These are phyloP conservation scores for Cytospora schulzeri DNA, from an alignment of 2,329 filamentous ascomycete genomes.

Conservation along the genomic window DNA sequence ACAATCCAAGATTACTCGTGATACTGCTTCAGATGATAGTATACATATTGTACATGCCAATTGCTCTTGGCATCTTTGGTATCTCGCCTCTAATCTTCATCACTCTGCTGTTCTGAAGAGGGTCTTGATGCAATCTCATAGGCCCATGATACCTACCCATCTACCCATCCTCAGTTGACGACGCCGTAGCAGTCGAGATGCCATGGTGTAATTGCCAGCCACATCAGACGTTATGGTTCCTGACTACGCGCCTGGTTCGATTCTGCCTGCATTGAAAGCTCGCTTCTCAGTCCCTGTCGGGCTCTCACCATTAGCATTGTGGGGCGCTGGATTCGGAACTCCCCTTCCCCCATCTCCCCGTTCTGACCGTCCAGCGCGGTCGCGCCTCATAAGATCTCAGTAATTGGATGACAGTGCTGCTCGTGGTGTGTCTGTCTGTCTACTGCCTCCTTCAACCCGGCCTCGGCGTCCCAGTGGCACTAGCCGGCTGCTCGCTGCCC, in stretches of 20 bases:
- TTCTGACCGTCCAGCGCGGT: too few species aligned
- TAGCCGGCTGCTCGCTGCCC: slow-evolving; percentile 55
- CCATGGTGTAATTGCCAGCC: background rate
- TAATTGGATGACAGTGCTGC: background rate
- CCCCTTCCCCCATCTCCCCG: background rate
- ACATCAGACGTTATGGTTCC: background rate
- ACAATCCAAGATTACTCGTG: background rate
- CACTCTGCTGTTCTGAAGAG: background rate
- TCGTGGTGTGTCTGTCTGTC: background rate
- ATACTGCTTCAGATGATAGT: background rate
- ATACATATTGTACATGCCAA: background rate
- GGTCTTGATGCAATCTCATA: background rate
- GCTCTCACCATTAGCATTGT: background rate
- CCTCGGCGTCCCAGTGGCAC: slow-evolving; percentile 62
- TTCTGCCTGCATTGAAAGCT: background rate
- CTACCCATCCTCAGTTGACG: background rate
- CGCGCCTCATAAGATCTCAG: background rate
- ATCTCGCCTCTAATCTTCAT: background rate
- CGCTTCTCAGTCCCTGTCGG: background rate
- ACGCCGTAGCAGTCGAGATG: background rate
- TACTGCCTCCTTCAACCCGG: slow-evolving; percentile 33
- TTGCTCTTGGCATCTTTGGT: background rate
- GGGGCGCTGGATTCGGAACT: background rate
- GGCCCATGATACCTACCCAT: background rate
- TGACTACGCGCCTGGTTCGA: background rate